Conservation (phyloP, 768 basidiomycete species). For the Termitomyces sp. region DNA sequence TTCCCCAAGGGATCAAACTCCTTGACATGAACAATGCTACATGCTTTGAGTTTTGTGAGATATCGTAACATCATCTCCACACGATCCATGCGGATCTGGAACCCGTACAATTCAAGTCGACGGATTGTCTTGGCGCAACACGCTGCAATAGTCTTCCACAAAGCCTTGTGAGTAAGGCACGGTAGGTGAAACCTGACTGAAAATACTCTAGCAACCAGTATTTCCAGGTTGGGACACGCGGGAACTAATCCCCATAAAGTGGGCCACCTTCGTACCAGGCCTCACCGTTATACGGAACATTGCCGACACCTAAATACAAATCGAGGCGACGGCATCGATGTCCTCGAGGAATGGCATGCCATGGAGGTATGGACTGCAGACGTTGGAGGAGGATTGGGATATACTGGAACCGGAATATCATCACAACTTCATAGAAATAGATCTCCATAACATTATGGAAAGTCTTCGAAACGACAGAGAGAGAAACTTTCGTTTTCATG, state of each 20-base stretch:
- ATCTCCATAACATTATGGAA: constrained; percentile 1
- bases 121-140: neutral
- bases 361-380: neutral
- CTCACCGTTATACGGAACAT: neutral
- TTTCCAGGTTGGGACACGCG: neutral
- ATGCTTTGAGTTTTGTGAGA: constrained; percentile 1
- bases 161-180: neutral
- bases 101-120: neutral
- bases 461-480: neutral
- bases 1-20: neutral
- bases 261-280: neutral
- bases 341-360: neutral
- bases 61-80: constrained; percentile 1
- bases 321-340: neutral
- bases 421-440: constrained; percentile 2
- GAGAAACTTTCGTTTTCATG: constrained; percentile 2
- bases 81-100: neutral
- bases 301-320: neutral
- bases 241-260: neutral
- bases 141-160: constrained; percentile 3
- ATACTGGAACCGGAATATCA: neutral
- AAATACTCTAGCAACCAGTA: neutral
- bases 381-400: neutral
- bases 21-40: neutral
- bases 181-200: neutral